phyloP scores from a whole-genome alignment of 345 rosid genomes.

The Arabidopsis suecica region DNA sequence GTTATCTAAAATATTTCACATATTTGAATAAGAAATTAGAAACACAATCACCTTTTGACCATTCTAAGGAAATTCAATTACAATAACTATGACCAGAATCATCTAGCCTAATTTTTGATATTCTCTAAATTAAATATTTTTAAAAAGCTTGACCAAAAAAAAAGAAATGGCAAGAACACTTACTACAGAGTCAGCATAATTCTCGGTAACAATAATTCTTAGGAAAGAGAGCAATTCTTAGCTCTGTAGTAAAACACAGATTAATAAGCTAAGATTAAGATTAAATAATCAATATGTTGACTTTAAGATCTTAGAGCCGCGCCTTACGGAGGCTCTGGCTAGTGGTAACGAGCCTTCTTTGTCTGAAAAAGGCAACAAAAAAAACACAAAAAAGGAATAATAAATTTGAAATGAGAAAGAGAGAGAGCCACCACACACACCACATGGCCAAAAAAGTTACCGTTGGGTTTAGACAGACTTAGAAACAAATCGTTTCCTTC shows the following conservation, averaged over 20 bases:
- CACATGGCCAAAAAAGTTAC: conserved; percentile 46
- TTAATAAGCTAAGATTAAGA: conserved; percentile 38
- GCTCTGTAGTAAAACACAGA: conserved; percentile 13
- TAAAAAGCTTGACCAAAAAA: not conserved
- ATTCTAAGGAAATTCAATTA: not conserved
- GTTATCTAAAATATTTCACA: not conserved
- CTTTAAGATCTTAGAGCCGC: conserved; percentile 29
- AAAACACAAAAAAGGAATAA: conserved; percentile 19
- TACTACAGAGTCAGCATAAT: conserved; percentile 34
- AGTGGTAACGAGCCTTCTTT: conserved; percentile 46
- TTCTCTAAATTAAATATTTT: not conserved
- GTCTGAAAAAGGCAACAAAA: conserved; percentile 37
- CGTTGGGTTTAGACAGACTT: conserved; percentile 40
- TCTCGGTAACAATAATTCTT: conserved; percentile 22
- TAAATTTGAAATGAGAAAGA: conserved; percentile 29
- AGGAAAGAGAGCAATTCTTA: conserved; percentile 17
- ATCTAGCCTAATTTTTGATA: conserved; percentile 12
- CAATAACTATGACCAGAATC: conserved; percentile 20
- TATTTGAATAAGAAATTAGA: conserved; percentile 12
- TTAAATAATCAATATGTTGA: conserved; percentile 39
- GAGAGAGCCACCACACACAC: not conserved
- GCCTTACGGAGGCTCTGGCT: conserved; percentile 22
- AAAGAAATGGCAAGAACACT: conserved; percentile 27
- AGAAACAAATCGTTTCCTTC: conserved; percentile 44
- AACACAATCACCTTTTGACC: conserved; percentile 13